Evolutionary conservation across 1,139 yeast species (phyloP).

Genomic region (Debaryomyces nepalensis): DNA sequence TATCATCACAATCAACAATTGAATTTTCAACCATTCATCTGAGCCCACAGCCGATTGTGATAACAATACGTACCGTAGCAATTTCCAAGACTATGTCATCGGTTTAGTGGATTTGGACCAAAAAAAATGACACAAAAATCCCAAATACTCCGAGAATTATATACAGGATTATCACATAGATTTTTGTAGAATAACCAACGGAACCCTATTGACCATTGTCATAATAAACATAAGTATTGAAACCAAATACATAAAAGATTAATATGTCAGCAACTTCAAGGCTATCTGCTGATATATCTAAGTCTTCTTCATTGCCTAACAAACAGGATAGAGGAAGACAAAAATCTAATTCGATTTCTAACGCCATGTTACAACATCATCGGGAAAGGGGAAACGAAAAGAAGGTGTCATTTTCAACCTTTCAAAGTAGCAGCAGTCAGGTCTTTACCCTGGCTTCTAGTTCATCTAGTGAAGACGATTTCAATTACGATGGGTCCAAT

Average conservation of each 20-base stretch:
- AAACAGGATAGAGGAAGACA: conserved; percentile 9
- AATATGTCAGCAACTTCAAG: conserved; percentile 10
- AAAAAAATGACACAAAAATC: conserved; percentile 5
- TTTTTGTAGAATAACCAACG: conserved; percentile 2
- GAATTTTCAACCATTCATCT: neutral
- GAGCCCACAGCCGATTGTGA: too few species aligned
- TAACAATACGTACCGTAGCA: neutral
- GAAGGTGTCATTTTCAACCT: conserved; percentile 14
- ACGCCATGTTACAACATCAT: conserved; percentile 17
- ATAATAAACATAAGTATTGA: neutral
- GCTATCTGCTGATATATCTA: neutral
- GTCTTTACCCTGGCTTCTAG: conserved; percentile 14
- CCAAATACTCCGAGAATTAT: conserved; percentile 10
- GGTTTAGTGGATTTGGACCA: conserved; percentile 1
- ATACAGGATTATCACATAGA: conserved; percentile 10
- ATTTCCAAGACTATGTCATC: conserved; percentile 1
- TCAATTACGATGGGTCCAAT: conserved; percentile 6
- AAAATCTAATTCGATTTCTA: conserved; percentile 20
- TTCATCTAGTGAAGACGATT: conserved; percentile 17
- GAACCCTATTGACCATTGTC: conserved; percentile 3
- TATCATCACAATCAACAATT: too few species aligned
- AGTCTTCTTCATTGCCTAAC: neutral
- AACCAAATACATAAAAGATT: neutral
- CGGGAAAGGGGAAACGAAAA: conserved; percentile 11
- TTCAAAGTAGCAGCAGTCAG: conserved; percentile 12